A percentile compares a stretch with the other conserved stretches of the same genome.
Evolutionary conservation across 371 early-diverging fungal genomes (phyloP).

Genomic region (Polyrhizophydium stewartii): DNA sequence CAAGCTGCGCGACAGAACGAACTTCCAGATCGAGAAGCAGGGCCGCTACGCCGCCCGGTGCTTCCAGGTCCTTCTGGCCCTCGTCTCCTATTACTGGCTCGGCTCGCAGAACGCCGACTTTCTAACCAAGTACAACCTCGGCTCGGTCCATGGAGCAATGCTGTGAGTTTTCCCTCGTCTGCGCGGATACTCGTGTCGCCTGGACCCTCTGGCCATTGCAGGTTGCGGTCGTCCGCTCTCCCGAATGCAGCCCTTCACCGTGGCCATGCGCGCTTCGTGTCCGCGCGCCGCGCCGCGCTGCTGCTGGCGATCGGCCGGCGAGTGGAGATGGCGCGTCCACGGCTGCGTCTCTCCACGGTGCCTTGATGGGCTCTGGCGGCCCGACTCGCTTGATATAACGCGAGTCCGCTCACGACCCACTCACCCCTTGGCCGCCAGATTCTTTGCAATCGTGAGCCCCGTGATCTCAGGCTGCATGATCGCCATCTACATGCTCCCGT

Average conservation of each 20-base stretch:
- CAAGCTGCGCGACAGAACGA: slow-evolving; percentile 9
- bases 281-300: too few relatives aligned
- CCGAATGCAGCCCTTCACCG: too few relatives aligned
- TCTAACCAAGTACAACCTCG: background rate
- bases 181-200: too few relatives aligned
- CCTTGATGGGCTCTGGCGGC: too few relatives aligned
- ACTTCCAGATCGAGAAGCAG: slow-evolving; percentile 14
- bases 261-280: too few relatives aligned
- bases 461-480: slow-evolving; percentile 4
- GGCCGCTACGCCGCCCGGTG: slow-evolving; percentile 12
- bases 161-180: background rate
- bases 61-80: slow-evolving; percentile 10
- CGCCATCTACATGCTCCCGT: slow-evolving; percentile 6
- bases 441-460: slow-evolving; percentile 10
- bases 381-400: slow-evolving; percentile 7
- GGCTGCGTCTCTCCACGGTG: too few relatives aligned
- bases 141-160: background rate
- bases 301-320: too few relatives aligned
- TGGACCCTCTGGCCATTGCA: too few relatives aligned
- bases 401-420: too few relatives aligned
- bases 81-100: slow-evolving; percentile 11
- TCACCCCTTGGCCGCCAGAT: background rate
- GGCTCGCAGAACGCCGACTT: slow-evolving; percentile 6
- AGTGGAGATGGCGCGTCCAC: too few relatives aligned
- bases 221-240: too few relatives aligned